Evolutionary conservation across 2,329 filamentous ascomycete species (phyloP).

Genomic region (Penicillium occitanis): DNA sequence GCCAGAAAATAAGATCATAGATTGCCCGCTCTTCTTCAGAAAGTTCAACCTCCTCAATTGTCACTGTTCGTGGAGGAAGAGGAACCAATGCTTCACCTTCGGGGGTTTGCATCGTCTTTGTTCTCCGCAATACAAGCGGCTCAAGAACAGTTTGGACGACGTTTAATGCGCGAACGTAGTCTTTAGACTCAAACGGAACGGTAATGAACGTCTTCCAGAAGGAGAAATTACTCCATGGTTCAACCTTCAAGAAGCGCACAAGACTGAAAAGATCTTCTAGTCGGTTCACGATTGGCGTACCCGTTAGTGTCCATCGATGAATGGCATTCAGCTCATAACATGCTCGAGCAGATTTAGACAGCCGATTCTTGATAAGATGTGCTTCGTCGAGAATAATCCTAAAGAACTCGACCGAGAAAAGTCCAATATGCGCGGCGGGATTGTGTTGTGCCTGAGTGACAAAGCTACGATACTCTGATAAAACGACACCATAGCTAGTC

Average conservation of each 20-base stretch:
- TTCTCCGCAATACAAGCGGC: conserved; percentile 88
- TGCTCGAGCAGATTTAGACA: conserved; percentile 90
- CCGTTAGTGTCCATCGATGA: conserved; percentile 91
- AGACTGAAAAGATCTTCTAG: conserved; percentile 93
- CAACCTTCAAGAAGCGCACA: conserved; percentile 86
- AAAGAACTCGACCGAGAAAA: conserved; percentile 94
- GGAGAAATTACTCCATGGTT: conserved; percentile 98
- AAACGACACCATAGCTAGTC: conserved; percentile 87
- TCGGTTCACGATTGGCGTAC: conserved; percentile 94
- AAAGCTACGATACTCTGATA: conserved; percentile 84
- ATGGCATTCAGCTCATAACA: conserved; percentile 85
- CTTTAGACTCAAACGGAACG: conserved; percentile 90
- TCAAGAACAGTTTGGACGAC: conserved; percentile 97
- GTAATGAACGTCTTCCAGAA: conserved; percentile 99
- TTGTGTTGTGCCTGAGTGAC: conserved; percentile 45
- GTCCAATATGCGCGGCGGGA: conserved; percentile 67
- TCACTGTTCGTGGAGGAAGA: conserved; percentile 74
- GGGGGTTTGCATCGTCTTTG: conserved; percentile 97
- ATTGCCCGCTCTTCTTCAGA: conserved; percentile 83
- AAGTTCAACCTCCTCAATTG: conserved; percentile 85
- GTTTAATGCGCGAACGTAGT: conserved; percentile 89
- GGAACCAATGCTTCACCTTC: conserved; percentile 78
- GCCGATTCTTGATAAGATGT: conserved; percentile 85
- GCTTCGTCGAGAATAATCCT: conserved; percentile 93
- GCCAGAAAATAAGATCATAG: conserved; percentile 84